Conservation (phyloP, 1,284 basidiomycete species). For the Trametes pubescens region DNA sequence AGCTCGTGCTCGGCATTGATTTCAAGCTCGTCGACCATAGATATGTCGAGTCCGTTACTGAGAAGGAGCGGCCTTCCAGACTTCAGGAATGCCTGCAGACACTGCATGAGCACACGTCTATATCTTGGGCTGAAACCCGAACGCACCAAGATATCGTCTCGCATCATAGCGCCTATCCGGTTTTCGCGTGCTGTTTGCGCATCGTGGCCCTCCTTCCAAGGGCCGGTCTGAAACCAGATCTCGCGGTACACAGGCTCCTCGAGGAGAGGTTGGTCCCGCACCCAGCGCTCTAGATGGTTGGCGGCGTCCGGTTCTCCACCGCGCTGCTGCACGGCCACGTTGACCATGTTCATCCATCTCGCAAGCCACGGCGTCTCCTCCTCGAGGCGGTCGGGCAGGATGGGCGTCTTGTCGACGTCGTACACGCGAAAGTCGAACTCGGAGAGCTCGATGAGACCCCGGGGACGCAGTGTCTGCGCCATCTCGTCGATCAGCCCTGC, state of each 20-base stretch:
- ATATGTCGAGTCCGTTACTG: slow-evolving; percentile 61
- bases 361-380: slow-evolving; percentile 61
- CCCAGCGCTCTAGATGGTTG: slow-evolving; percentile 60
- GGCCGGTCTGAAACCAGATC: slow-evolving; percentile 65
- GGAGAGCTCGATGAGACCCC: slow-evolving; percentile 68
- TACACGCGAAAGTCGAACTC: slow-evolving; percentile 76
- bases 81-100: slow-evolving; percentile 63
- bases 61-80: slow-evolving; percentile 74
- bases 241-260: slow-evolving; percentile 63
- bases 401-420: slow-evolving; percentile 54
- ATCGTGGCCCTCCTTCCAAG: slow-evolving; percentile 50
- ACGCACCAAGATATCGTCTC: slow-evolving; percentile 54
- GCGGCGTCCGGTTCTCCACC: slow-evolving; percentile 73
- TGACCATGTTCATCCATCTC: slow-evolving; percentile 65
- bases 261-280: slow-evolving; percentile 57
- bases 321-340: slow-evolving; percentile 57
- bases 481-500: slow-evolving; percentile 71
- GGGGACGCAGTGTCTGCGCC: slow-evolving; percentile 68
- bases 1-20: slow-evolving; percentile 59
- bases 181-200: slow-evolving; percentile 41
- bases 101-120: neutral
- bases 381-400: slow-evolving; percentile 46
- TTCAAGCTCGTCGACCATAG: slow-evolving; percentile 61
- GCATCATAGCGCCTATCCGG: slow-evolving; percentile 46
- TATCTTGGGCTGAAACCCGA: neutral